phyloP scores from a whole-genome alignment of 2,329 filamentous ascomycete genomes.

The Diplocarpon rosae region DNA sequence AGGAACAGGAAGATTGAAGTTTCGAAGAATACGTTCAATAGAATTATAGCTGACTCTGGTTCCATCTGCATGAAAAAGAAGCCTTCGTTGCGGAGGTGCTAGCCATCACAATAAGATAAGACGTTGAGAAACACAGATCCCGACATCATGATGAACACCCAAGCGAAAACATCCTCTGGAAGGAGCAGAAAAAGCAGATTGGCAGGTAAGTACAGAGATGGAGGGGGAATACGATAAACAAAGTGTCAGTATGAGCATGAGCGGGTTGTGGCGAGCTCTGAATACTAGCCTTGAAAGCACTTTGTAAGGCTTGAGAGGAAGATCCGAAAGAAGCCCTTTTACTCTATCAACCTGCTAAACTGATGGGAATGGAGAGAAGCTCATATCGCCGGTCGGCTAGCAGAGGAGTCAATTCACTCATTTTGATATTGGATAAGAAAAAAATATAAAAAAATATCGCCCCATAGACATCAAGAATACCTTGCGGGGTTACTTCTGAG shows the following conservation, averaged over 20 bases:
- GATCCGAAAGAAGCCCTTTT: not conserved
- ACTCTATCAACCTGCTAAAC: not conserved
- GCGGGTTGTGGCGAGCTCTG: conserved; percentile 14
- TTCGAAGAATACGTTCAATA: too few species aligned
- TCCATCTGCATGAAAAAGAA: conserved; percentile 64
- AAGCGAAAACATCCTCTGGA: conserved; percentile 44
- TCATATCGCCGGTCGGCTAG: not conserved
- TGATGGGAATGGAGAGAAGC: not conserved
- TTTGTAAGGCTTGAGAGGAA: too few species aligned
- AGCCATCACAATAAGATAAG: conserved; percentile 37
- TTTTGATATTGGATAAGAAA: not conserved
- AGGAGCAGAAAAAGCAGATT: conserved; percentile 53
- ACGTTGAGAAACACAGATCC: conserved; percentile 7
- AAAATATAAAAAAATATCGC: too few species aligned
- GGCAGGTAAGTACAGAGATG: too few species aligned
- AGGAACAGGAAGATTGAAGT: too few species aligned
- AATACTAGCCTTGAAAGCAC: conserved; percentile 12
- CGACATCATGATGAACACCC: conserved; percentile 31
- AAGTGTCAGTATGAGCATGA: conserved; percentile 1
- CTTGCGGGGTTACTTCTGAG: conserved; percentile 13
- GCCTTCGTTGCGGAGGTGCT: conserved; percentile 54
- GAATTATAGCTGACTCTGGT: conserved; percentile 55
- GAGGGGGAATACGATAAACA: conserved; percentile 24
- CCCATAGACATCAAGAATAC: conserved; percentile 3
- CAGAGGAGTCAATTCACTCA: conserved; percentile 1